Base-by-base conservation (phyloP, 2,329 filamentous ascomycete genomes). In the Cladosporium sphaerospermum region DNA sequence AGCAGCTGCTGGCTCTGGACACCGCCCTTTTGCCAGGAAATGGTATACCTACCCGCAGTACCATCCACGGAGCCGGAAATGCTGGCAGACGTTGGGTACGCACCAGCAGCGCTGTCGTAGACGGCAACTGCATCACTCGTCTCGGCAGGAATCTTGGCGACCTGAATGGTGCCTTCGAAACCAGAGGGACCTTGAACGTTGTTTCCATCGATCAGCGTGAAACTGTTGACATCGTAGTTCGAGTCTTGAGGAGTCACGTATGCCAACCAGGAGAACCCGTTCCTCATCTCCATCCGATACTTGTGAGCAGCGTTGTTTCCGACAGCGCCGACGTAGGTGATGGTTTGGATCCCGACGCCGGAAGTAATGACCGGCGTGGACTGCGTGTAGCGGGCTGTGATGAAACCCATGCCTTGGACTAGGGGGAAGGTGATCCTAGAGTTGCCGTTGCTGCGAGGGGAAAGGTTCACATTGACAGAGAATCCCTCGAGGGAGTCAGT, bases 331-430 rank as follows among this genome's bases (percentile, higher is more conserved):
- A 59, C 58, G 36, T 72, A 72, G 4, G 72, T 72, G 45, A 96
- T 75, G 14, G 78, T 82, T 54, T 78, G 77, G 74, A 92, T 95
- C 56, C 85, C 86, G 1, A 93, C 79, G 1, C 82, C 83, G 18
- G 84, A 86, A 61, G 91, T 83, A 41, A 97, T 77, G 3, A 84
- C 65, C 0, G 92, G 92, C 7, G 82, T 84, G 0, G 82, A 77
- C 31, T 83, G 82, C 45, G 56, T 77, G 69, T 91, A 97, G 14
- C 86, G 69, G 0, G 78, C 91, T 4, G 91, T 96, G 14, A 96
- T 76, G 62, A 90, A 95, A 0, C 82, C 85, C 83, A 95, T 93
- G 9, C 93, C 93, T 65, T 97, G 92, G 0, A 95, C 83, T 7
- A 96, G 66, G 0, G 91, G 90, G 59, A 95, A 89, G 0, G 81